Conservation (phyloP, 75 land plant genomes). For the Sequoiadendron giganteum region DNA sequence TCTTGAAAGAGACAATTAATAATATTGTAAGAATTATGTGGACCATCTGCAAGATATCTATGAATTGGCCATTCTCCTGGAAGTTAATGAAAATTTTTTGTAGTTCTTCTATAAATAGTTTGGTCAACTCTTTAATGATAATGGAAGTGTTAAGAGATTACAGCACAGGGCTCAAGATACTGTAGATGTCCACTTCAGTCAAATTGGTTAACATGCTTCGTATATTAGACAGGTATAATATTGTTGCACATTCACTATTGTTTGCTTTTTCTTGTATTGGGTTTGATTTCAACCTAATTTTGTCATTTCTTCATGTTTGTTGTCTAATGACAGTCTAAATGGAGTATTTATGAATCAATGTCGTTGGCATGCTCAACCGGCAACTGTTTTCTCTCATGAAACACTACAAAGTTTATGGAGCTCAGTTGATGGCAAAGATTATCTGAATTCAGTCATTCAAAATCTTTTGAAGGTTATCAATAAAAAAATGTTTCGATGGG, state of each 20-base stretch:
- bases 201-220: too few species aligned
- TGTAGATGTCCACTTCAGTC: too few species aligned
- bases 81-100: too few species aligned
- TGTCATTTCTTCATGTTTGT: not conserved
- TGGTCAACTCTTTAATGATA: too few species aligned
- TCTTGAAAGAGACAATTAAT: too few species aligned
- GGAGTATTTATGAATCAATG: slow-evolving; percentile 6
- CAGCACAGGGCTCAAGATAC: too few species aligned
- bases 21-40: too few species aligned
- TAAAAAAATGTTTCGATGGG: not conserved
- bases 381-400: slow-evolving; percentile 6
- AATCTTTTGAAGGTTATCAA: not conserved
- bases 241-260: not conserved
- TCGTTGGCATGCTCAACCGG: slow-evolving; percentile 9
- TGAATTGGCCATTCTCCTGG: too few species aligned
- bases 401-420: slow-evolving; percentile 12
- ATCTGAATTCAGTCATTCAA: not conserved
- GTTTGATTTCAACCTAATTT: not conserved
- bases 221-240: slow-evolving; percentile 24
- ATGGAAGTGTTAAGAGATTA: too few species aligned
- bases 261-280: not conserved
- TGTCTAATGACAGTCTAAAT: slow-evolving; percentile 14
- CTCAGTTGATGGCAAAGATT: not conserved
- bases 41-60: too few species aligned
- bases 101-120: too few species aligned